phyloP scores from a whole-genome alignment of 2,329 filamentous ascomycete genomes.

The Trichophyton schoenleinii region DNA sequence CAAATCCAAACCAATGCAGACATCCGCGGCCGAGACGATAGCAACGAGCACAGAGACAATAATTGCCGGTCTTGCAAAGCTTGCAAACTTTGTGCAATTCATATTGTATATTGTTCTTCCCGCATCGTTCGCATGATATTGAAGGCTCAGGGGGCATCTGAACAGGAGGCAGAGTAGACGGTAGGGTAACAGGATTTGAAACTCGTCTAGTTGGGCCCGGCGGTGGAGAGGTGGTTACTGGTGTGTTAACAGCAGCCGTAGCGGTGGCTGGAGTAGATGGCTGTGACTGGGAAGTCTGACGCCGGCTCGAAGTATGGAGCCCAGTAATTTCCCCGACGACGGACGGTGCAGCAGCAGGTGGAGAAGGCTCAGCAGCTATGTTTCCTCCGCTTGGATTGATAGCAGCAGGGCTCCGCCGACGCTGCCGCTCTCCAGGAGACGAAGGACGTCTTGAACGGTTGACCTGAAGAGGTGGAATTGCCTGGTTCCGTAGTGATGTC shows the following conservation, averaged over 20 bases:
- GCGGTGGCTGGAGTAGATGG: constrained; percentile 12
- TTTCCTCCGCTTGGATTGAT: background rate
- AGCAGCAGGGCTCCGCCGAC: background rate
- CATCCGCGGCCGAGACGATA: constrained; percentile 69
- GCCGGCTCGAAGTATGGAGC: constrained; percentile 14
- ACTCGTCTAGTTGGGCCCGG: background rate
- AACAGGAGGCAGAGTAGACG: background rate
- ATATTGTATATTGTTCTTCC: constrained; percentile 63
- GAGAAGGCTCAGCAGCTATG: background rate
- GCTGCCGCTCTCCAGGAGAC: background rate
- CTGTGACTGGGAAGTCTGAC: constrained; percentile 23
- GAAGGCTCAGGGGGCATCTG: constrained; percentile 46
- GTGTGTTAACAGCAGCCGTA: background rate
- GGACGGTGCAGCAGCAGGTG: background rate
- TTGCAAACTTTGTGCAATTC: constrained; percentile 74
- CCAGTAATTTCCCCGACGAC: background rate
- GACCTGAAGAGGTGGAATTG: background rate
- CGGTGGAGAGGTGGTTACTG: background rate
- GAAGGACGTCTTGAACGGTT: background rate
- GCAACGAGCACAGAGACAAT: constrained; percentile 69
- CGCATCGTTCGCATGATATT: constrained; percentile 60
- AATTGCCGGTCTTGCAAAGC: constrained; percentile 56
- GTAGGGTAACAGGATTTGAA: background rate
- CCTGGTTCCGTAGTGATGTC: background rate
- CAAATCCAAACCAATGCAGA: constrained; percentile 79